Evolutionary conservation across 164 flowering plant genomes (phyloP), one percentile per base, ranked within the genome.

Genomic region (Liriodendron chinense): DNA sequence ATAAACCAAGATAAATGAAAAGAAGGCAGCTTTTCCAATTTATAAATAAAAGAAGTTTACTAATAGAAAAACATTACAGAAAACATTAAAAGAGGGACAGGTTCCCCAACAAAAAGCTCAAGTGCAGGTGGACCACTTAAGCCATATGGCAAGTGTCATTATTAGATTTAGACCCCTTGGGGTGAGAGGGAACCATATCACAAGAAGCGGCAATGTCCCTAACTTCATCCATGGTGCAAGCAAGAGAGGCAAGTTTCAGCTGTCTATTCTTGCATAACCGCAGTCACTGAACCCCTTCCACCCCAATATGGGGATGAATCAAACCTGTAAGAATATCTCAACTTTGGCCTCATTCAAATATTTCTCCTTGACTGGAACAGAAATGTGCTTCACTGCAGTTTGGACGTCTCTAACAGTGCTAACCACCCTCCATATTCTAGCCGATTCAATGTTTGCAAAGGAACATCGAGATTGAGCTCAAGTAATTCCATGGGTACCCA

Each of bases 1-100:
- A 26, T n/a, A 47, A 47, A 69, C 71, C 71, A 69, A 20, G n/a
- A 68, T 18, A 69, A 69, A 47, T 8, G 26, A 47, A 69, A 47
- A n/a, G 16, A 21, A 47, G n/a, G 23, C 71, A 69, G 53, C 25
- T 53, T 53, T 53, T 53, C 59, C 59, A 53, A 3, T 16, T 53
- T 8, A 18, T 18, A 63, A 18, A 18, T 20, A 63, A 63, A 63
- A n/a, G 7, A 22, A 63, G 66, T n/a, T n/a, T 6, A 20, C 43
- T 63, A 63, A 22, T 22, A 63, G 25, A 22, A 2, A 22, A 63
- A 63, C 66, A 63, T 63, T 9, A 21, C 66, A 7, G 22, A n/a
- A 63, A 63, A 63, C 9, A 5, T 13, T n/a, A 63, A 18, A 22
- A n/a, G 26, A 34, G 43, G 43, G 43, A 5, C 5, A 63, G 20